phyloP scores from a whole-genome alignment of 805 yeast species.

The Yarrowia hollandica region DNA sequence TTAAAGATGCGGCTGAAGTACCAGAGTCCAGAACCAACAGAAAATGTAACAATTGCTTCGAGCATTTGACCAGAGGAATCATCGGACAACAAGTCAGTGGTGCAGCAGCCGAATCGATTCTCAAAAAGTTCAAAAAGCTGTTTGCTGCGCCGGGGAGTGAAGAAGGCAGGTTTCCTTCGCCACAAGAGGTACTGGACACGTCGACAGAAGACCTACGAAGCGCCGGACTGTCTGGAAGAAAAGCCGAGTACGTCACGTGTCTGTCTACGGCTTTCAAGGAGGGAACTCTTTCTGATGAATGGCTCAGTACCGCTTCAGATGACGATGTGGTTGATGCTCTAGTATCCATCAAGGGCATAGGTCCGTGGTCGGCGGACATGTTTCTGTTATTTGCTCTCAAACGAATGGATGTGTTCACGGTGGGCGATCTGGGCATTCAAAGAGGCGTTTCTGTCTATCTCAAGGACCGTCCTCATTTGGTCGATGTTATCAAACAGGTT shows the following conservation, averaged over 20 bases:
- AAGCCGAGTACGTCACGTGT: conserved; percentile 69
- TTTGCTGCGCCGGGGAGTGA: conserved; percentile 34
- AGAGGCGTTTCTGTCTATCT: conserved; percentile 73
- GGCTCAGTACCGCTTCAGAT: conserved; percentile 34
- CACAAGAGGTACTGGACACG: conserved; percentile 48
- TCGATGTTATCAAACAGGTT: conserved; percentile 40
- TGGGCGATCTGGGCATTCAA: conserved; percentile 81
- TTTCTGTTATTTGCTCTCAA: conserved; percentile 69
- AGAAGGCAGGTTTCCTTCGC: conserved; percentile 50
- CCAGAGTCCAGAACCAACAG: conserved; percentile 9
- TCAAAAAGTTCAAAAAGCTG: conserved; percentile 46
- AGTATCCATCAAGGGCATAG: conserved; percentile 41
- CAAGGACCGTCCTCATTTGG: conserved; percentile 43
- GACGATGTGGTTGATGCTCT: conserved; percentile 41
- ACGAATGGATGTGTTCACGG: conserved; percentile 68
- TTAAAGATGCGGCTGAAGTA: conserved; percentile 9
- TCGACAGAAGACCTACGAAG: conserved; percentile 53
- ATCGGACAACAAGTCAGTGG: conserved; percentile 51
- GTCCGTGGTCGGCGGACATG: conserved; percentile 86
- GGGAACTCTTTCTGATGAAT: conserved; percentile 38
- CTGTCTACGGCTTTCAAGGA: conserved; percentile 44
- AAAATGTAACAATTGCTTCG: conserved; percentile 29
- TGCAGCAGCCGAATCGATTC: conserved; percentile 71
- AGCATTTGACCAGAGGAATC: conserved; percentile 35
- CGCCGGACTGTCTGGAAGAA: conserved; percentile 69